These are phyloP conservation scores for Fagopyrum homotropicum DNA, from an alignment of 148 eudicot genomes.

Conservation along the genomic window DNA sequence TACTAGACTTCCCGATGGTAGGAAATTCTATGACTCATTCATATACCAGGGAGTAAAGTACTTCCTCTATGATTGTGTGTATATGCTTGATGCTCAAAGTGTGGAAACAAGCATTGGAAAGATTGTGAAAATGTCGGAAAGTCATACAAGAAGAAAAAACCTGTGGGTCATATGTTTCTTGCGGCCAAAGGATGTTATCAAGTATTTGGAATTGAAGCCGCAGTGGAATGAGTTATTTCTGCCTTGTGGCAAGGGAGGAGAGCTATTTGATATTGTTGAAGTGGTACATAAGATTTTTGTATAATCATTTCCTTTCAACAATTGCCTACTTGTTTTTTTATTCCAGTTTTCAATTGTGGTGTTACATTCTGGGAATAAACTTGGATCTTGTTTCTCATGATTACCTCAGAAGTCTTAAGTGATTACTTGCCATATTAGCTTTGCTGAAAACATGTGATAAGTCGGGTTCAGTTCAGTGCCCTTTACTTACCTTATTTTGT, in stretches of 20 bases:
- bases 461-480: background rate
- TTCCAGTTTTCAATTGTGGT: too few relatives aligned
- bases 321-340: background rate
- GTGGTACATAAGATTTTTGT: conserved; percentile 32
- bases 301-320: background rate
- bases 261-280: conserved; percentile 33
- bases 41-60: conserved; percentile 43
- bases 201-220: conserved; percentile 23
- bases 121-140: conserved; percentile 42
- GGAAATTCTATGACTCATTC: conserved; percentile 32
- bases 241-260: conserved; percentile 58
- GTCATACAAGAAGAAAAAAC: conserved; percentile 17
- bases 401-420: background rate
- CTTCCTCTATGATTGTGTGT: conserved; percentile 39
- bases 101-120: conserved; percentile 48
- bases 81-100: conserved; percentile 23
- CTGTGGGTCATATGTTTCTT: conserved; percentile 60
- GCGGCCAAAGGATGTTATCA: conserved; percentile 40
- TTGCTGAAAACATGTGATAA: background rate
- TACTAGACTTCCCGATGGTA: background rate
- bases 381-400: background rate
- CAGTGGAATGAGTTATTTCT: conserved; percentile 54
- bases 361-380: background rate
- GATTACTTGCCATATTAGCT: too few relatives aligned
- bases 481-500: background rate